phyloP scores from a whole-genome alignment of 2,329 filamentous ascomycete species.

The Microsporum canis region DNA sequence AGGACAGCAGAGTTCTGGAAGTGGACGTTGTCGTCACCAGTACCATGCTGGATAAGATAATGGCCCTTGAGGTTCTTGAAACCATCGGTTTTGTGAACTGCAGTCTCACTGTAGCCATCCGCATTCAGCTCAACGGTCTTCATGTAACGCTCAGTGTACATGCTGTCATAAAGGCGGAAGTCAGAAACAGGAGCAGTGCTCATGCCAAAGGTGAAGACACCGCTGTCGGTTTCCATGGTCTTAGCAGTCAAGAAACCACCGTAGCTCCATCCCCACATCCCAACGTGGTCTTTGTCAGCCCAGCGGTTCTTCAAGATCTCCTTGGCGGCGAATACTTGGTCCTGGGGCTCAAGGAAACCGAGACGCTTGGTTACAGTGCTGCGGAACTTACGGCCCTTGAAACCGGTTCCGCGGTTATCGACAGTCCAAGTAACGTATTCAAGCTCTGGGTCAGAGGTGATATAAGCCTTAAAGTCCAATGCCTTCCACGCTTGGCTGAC shows the following conservation, averaged over 20 bases:
- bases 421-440: slow-evolving; percentile 57
- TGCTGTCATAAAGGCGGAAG: slow-evolving; percentile 59
- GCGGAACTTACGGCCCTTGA: slow-evolving; percentile 53
- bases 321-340: slow-evolving; percentile 57
- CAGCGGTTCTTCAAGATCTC: slow-evolving; percentile 42
- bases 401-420: slow-evolving; percentile 57
- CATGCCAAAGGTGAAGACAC: slow-evolving; percentile 50
- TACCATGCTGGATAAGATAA: slow-evolving; percentile 54
- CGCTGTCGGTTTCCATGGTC: slow-evolving; percentile 51
- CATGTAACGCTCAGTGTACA: slow-evolving; percentile 66
- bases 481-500: slow-evolving; percentile 47
- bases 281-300: slow-evolving; percentile 49
- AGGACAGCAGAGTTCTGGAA: slow-evolving; percentile 56
- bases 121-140: slow-evolving; percentile 48
- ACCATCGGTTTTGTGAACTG: slow-evolving; percentile 46
- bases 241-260: slow-evolving; percentile 57
- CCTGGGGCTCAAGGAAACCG: slow-evolving; percentile 51
- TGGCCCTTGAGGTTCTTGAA: slow-evolving; percentile 53
- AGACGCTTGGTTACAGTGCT: slow-evolving; percentile 47
- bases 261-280: slow-evolving; percentile 59
- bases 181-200: slow-evolving; percentile 57
- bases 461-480: slow-evolving; percentile 51
- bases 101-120: slow-evolving; percentile 50
- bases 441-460: slow-evolving; percentile 55
- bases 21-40: slow-evolving; percentile 61